Evolutionary conservation across 2,329 filamentous ascomycete species (phyloP), one percentile per base, ranked within the genome.

Genomic region (Trichoderma arundinaceum): DNA sequence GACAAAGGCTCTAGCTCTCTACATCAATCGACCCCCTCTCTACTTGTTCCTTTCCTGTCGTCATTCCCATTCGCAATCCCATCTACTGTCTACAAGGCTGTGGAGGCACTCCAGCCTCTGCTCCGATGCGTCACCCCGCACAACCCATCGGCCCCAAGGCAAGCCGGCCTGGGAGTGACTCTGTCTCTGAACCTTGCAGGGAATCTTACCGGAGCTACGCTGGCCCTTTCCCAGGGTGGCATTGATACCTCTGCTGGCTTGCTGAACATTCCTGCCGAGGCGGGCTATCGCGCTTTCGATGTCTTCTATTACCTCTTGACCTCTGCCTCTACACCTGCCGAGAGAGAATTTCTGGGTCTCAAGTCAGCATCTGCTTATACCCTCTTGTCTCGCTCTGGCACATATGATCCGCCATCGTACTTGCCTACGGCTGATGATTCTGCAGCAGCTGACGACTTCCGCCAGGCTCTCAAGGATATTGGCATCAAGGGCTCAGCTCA

Each of bases 261-360:
- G 10, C 82, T 97, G 15, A 88, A 91, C 65, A 87, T 99, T 15
- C 92, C 95, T 0, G 78, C 88, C 0, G 88, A 97, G 74, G 74
- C 88, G 7, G 95, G 95, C 12, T 92, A 92, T 77, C 89, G 95
- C 68, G 95, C 94, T 3, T 99, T 99, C 72, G 94, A 99, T 74
- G 95, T 96, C 57, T 98, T 99, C 75, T 98, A 99, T 80, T 98
- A 97, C 73, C 87, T 99, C 0, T 84, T 98, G 48, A 96, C 94
- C 0, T 93, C 91, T n/a, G 91, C 92, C 0, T 96, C 95, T 0
- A 95, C 92, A 1, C 88, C 90, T 4, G 90, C 92, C 1, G 95
- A 99, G 79, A 85, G 92, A 64, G 94, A 98, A 75, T 96, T 94
- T 67, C 81, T 99, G 13, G 88, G 90, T 32, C 84, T 99, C 35